phyloP scores from a whole-genome alignment of 257 asterid genomes.

The Salvia splendens region DNA sequence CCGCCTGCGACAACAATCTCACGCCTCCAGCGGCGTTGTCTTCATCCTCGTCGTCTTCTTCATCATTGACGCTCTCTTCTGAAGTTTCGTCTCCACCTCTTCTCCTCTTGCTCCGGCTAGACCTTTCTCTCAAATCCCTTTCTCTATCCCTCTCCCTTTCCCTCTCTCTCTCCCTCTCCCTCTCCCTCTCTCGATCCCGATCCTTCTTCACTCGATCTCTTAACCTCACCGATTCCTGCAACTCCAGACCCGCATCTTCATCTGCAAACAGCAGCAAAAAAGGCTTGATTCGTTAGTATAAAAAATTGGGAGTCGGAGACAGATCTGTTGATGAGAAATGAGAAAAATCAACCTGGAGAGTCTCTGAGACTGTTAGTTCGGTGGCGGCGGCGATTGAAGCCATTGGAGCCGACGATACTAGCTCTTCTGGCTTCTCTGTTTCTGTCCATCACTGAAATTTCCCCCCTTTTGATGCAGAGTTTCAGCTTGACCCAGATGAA shows the following conservation, averaged over 20 bases:
- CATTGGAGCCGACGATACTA: slow-evolving; percentile 74
- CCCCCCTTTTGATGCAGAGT: slow-evolving; percentile 1
- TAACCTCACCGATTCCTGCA: slow-evolving; percentile 76
- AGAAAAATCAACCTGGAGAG: slow-evolving; percentile 60
- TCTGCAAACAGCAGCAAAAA: slow-evolving; percentile 47
- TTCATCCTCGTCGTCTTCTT: slow-evolving; percentile 74
- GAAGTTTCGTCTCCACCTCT: slow-evolving; percentile 79
- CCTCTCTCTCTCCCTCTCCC: slow-evolving; percentile 45
- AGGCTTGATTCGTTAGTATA: slow-evolving; percentile 8
- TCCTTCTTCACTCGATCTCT: slow-evolving; percentile 94
- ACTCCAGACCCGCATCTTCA: slow-evolving; percentile 67
- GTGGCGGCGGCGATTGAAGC: slow-evolving; percentile 74
- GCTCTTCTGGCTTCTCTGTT: slow-evolving; percentile 87
- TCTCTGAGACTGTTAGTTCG: slow-evolving; percentile 79
- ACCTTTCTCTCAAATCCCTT: slow-evolving; percentile 68
- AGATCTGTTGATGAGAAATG: slow-evolving; percentile 53
- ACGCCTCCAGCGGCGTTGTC: slow-evolving; percentile 35
- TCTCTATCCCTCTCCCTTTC: slow-evolving; percentile 54
- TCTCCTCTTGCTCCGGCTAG: slow-evolving; percentile 68
- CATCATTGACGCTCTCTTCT: slow-evolving; percentile 87
- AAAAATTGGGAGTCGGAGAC: slow-evolving; percentile 12
- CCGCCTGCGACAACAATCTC: slow-evolving; percentile 50
- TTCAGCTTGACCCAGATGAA: slow-evolving; percentile 41
- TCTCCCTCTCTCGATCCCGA: slow-evolving; percentile 70
- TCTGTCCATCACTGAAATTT: slow-evolving; percentile 63